Percentiles rank a stretch among this genome's conserved stretches.
These are phyloP conservation scores for Trypanosoma brucei DNA, from an alignment of 208 protist species.

Conservation along the genomic window DNA sequence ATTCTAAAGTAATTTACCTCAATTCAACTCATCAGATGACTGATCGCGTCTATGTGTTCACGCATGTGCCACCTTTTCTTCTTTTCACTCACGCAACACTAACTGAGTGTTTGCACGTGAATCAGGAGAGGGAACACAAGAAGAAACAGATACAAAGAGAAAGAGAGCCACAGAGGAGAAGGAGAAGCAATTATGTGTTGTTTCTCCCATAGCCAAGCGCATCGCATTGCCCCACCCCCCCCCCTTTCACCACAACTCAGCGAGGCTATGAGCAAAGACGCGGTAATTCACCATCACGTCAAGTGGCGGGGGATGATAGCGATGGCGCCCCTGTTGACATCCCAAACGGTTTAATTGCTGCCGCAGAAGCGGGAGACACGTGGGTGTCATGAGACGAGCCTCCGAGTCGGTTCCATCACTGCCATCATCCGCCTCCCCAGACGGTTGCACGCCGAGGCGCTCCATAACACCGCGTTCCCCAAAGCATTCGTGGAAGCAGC, in stretches of 20 bases:
- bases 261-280: conserved; percentile 56
- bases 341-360: conserved; percentile 22
- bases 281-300: conserved; percentile 70
- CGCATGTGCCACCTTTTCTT: too few species aligned
- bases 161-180: too few species aligned
- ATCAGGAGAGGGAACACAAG: too few species aligned
- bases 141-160: too few species aligned
- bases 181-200: too few species aligned
- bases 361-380: conserved; percentile 44
- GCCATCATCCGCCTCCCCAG: neutral
- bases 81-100: too few species aligned
- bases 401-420: conserved; percentile 1
- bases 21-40: too few species aligned
- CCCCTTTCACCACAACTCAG: conserved; percentile 25
- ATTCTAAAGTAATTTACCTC: too few species aligned
- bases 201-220: too few species aligned
- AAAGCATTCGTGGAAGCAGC: conserved; percentile 64
- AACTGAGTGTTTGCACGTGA: too few species aligned
- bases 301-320: conserved; percentile 33
- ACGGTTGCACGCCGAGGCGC: conserved; percentile 44
- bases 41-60: too few species aligned
- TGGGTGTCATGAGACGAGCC: conserved; percentile 12
- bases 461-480: conserved; percentile 68
- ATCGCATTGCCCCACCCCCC: neutral
- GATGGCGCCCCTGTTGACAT: neutral